phyloP scores from a whole-genome alignment of 805 yeast genomes.

The Lachancea lanzarotensis region DNA sequence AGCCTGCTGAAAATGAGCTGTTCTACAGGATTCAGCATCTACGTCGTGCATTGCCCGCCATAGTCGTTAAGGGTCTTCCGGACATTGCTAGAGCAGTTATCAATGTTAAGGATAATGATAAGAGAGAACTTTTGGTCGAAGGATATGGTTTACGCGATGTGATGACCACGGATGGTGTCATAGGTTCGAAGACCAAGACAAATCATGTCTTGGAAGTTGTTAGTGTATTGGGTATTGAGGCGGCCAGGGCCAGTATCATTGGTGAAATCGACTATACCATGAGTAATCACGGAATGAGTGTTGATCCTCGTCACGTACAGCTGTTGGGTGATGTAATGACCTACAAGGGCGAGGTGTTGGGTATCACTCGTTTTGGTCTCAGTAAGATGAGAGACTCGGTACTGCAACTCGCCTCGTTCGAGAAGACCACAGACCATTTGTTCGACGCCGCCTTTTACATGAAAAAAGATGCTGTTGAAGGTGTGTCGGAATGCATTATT shows the following conservation, averaged over 20 bases:
- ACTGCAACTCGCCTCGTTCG: conserved; percentile 92
- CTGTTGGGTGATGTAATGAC: conserved; percentile 98
- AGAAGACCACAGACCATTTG: conserved; percentile 95
- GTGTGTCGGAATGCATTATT: conserved; percentile 96
- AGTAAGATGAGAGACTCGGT: conserved; percentile 99
- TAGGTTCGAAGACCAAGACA: conserved; percentile 80
- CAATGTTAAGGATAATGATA: conserved; percentile 79
- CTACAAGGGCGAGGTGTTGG: conserved; percentile 95
- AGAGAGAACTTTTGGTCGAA: conserved; percentile 89
- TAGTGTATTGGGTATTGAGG: conserved; percentile 92
- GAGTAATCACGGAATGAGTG: conserved; percentile 99
- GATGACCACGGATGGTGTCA: conserved; percentile 95
- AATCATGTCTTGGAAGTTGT: conserved; percentile 89
- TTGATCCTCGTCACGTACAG: conserved; percentile 98
- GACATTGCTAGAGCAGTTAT: conserved; percentile 94
- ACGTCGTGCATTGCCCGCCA: conserved; percentile 75
- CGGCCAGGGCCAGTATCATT: conserved; percentile 89
- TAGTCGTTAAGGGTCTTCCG: conserved; percentile 89
- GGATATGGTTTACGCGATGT: conserved; percentile 96
- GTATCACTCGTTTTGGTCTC: conserved; percentile 95
- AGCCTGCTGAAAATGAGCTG: conserved; percentile 42
- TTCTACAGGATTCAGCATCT: conserved; percentile 87
- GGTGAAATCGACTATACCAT: conserved; percentile 94
- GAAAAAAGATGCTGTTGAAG: conserved; percentile 94
- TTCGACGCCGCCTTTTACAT: conserved; percentile 97